Evolutionary conservation across 106 monocot genomes (phyloP).

Genomic region (Amphibolis antarctica): DNA sequence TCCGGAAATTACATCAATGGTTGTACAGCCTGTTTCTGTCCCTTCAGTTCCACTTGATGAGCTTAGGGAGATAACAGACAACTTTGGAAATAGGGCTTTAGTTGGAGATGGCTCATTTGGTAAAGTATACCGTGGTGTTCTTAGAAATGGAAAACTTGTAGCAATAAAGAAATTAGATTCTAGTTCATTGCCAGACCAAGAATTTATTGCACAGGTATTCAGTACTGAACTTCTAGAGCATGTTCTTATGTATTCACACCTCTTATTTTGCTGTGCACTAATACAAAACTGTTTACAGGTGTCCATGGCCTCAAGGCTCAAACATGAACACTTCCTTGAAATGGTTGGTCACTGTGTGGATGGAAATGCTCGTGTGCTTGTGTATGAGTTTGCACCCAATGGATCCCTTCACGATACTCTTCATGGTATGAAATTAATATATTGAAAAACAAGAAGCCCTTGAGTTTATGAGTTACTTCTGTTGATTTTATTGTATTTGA

Average conservation of each 20-base stretch:
- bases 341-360: slow-evolving; percentile 24
- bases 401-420: slow-evolving; percentile 38
- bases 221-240: not conserved
- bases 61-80: slow-evolving; percentile 14
- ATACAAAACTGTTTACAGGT: slow-evolving; percentile 16
- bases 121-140: slow-evolving; percentile 11
- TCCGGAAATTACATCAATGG: not conserved
- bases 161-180: slow-evolving; percentile 25
- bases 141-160: slow-evolving; percentile 7
- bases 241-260: no score
- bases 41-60: slow-evolving; percentile 12
- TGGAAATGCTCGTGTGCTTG: slow-evolving; percentile 26
- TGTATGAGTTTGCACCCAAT: slow-evolving; percentile 23
- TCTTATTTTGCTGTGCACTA: no score
- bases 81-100: slow-evolving; percentile 14
- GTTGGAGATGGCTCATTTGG: slow-evolving; percentile 25
- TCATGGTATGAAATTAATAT: slow-evolving; percentile 18
- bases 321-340: slow-evolving; percentile 30
- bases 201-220: slow-evolving; percentile 16
- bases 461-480: no score
- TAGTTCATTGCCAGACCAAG: slow-evolving; percentile 16
- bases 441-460: no score
- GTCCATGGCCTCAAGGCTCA: slow-evolving; percentile 32
- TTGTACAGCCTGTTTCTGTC: slow-evolving; percentile 12
- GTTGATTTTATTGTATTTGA: no score